Evolutionary conservation across 1,284 basidiomycete genomes (phyloP), one percentile per base, ranked within the genome.

Genomic region (Cryptococcus sp.): DNA sequence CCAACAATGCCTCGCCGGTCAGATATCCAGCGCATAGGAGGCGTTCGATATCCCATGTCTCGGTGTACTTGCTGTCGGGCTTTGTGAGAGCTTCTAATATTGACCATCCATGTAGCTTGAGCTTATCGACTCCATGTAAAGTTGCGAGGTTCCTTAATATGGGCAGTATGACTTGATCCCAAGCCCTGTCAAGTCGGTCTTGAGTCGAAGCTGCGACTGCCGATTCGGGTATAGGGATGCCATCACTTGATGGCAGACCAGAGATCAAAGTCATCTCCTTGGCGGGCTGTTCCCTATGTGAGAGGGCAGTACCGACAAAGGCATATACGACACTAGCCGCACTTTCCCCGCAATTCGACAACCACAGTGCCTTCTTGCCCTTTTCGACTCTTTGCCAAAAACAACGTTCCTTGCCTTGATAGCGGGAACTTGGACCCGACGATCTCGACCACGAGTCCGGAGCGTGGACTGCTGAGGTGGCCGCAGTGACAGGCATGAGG

Each of bases 241-340:
- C 67, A 41, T 69, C 67, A 3, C 70, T 67, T 16, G 67, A 67
- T 14, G 64, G 68, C 16, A 69, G 40, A 11, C 66, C 67, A 0
- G 68, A 58, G 3, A 66, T 46, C 2, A 59, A 53, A 3, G 53
- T 53, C 36, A 62, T 47, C 32, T 68, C 66, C 28, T 63, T 62
- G 2, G 66, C 64, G 0, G 70, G 61, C 23, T 60, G 61, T 14
- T 72, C 70, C 28, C 66, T 56, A 52, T 69, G 67, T 25, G 49
- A 49, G 16, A 70, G 45, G 0, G 66, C 66, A 31, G 64, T 63
- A 11, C 69, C 67, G 3, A 67, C 61, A 47, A 69, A 68, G 3
- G 72, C 72, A 54, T 72, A 76, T 14, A 72, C 50, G 23, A 74
- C 36, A 1, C 64, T 54, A 0, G 67, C 60, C 0, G 69, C 55